phyloP scores from a whole-genome alignment of 176 grass and related monocot genomes.

The Lolium perenne region DNA sequence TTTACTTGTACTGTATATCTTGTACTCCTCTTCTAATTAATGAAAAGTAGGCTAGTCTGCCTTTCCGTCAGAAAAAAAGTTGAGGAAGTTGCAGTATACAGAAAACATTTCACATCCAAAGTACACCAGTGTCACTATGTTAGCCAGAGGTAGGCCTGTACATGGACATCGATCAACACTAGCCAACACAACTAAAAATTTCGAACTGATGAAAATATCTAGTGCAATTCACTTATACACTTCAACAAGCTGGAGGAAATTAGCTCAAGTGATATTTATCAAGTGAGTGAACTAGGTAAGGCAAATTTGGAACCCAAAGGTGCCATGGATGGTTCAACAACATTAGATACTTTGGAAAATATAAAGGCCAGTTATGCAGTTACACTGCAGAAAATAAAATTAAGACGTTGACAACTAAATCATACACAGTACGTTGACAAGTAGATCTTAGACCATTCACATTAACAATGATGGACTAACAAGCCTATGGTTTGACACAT shows the following conservation, averaged over 20 bases:
- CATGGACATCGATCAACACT: no score
- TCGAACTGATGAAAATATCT: no score
- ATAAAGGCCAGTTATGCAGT: background rate
- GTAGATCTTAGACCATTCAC: background rate
- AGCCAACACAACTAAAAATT: no score
- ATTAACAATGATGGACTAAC: background rate
- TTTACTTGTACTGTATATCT: no score
- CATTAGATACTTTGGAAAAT: background rate
- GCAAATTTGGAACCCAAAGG: background rate
- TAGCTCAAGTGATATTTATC: background rate
- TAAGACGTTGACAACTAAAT: background rate
- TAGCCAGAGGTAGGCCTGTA: no score
- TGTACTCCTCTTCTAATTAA: no score
- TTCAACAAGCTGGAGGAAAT: background rate
- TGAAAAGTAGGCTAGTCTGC: no score
- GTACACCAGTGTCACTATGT: background rate
- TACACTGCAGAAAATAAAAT: background rate
- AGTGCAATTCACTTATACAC: no score
- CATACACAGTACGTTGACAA: background rate
- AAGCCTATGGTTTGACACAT: conserved; percentile 13
- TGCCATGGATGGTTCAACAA: background rate
- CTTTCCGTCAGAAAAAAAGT: no score
- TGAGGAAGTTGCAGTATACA: conserved; percentile 18
- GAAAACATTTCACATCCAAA: background rate
- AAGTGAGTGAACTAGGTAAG: background rate